Percentiles rank a stretch among this genome's conserved stretches.
Conservation (phyloP, 2,329 filamentous ascomycete genomes). For the Sclerotinia minor region DNA sequence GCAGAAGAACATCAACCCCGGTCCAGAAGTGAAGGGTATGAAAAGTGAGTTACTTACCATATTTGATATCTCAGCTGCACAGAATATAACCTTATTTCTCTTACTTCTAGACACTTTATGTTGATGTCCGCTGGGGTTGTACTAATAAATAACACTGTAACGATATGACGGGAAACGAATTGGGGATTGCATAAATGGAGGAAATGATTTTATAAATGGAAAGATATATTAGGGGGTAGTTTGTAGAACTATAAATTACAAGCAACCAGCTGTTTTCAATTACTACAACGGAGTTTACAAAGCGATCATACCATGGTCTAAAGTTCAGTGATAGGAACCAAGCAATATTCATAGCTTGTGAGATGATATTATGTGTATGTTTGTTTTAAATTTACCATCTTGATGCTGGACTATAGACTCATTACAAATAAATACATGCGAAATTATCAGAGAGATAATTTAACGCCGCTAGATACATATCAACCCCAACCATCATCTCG, state of each 20-base stretch:
- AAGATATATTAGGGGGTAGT: not conserved
- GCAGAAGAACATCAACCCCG: too few relatives aligned
- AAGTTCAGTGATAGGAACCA: not conserved
- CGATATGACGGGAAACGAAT: too few relatives aligned
- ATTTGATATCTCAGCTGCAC: too few relatives aligned
- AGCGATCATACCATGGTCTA: not conserved
- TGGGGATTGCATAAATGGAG: not conserved
- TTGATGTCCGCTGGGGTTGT: too few relatives aligned
- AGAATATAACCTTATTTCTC: too few relatives aligned
- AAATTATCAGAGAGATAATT: not conserved
- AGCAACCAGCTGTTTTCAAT: not conserved
- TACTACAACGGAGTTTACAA: not conserved
- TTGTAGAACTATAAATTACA: not conserved
- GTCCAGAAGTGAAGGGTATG: too few relatives aligned
- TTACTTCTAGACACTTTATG: too few relatives aligned
- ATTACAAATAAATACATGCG: not conserved
- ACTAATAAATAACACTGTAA: not conserved
- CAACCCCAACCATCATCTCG: fast-evolving
- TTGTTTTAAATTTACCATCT: not conserved
- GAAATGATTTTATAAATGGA: not conserved
- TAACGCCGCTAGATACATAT: not conserved
- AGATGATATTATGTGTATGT: too few relatives aligned
- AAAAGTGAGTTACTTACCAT: too few relatives aligned
- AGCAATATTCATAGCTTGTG: not conserved
- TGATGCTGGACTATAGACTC: not conserved